These are phyloP conservation scores for Stentor coeruleus DNA, from an alignment of 73 alveolate genomes.

Conservation along the genomic window DNA sequence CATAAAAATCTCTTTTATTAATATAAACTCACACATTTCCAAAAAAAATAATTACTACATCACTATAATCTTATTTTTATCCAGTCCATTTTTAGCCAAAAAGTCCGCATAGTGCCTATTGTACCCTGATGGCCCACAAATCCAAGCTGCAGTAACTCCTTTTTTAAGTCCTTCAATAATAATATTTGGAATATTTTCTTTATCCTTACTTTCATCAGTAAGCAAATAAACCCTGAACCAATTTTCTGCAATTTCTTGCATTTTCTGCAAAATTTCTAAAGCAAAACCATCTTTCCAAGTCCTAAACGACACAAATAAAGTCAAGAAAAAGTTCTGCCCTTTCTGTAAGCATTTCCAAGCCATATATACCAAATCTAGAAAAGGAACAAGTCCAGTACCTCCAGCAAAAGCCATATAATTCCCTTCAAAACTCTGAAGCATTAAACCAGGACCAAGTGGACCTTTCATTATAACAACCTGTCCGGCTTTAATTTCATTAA, in stretches of 20 bases:
- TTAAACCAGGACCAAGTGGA: constrained; percentile 11
- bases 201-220: background rate
- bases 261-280: background rate
- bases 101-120: background rate
- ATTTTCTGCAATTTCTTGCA: background rate
- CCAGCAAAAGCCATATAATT: constrained; percentile 17
- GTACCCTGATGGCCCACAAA: constrained; percentile 19
- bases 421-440: background rate
- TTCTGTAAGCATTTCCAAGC: background rate
- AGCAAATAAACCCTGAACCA: background rate
- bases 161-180: background rate
- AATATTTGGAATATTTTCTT: background rate
- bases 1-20: no score
- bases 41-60: background rate
- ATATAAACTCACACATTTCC: no score
- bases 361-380: background rate
- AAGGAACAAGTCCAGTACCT: constrained; percentile 25
- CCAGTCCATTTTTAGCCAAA: background rate
- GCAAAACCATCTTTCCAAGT: constrained; percentile 17
- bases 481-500: background rate
- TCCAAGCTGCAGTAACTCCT: background rate
- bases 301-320: background rate
- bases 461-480: background rate
- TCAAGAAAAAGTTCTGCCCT: background rate
- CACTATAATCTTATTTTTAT: background rate